Conservation (phyloP, 495 filamentous ascomycete species). For the Aspergillus avenaceus region DNA sequence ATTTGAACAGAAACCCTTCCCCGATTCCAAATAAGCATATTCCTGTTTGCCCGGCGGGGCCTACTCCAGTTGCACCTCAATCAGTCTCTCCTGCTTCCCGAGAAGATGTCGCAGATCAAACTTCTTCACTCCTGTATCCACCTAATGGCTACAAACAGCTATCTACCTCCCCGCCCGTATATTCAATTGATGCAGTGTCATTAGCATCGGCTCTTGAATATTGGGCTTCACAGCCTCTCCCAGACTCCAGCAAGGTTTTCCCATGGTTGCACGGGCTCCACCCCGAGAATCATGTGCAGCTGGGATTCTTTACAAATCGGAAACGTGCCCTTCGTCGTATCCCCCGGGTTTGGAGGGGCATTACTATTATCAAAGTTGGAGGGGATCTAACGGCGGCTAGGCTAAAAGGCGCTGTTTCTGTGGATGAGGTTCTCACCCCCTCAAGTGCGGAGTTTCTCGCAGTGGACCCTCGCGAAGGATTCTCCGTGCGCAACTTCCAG, state of each 20-base stretch:
- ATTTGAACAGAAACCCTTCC: slow-evolving; percentile 40
- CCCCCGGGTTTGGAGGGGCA: slow-evolving; percentile 74
- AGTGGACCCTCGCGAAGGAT: slow-evolving; percentile 78
- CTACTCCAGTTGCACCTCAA: slow-evolving; percentile 57
- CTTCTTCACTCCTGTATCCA: slow-evolving; percentile 69
- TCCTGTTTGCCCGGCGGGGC: slow-evolving; percentile 76
- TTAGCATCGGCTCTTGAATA: slow-evolving; percentile 72
- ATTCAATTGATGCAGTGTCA: slow-evolving; percentile 63
- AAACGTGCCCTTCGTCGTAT: slow-evolving; percentile 66
- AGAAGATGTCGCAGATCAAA: slow-evolving; percentile 43
- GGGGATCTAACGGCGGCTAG: slow-evolving; percentile 70
- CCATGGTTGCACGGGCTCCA: slow-evolving; percentile 99
- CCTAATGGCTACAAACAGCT: slow-evolving; percentile 59
- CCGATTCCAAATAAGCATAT: slow-evolving; percentile 89
- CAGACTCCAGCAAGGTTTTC: slow-evolving; percentile 79
- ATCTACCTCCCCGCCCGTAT: slow-evolving; percentile 58
- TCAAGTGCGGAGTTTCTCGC: slow-evolving; percentile 42
- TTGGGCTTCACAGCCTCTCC: slow-evolving; percentile 69
- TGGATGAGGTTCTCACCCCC: slow-evolving; percentile 67
- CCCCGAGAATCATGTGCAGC: slow-evolving; percentile 78
- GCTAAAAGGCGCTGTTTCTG: slow-evolving; percentile 79
- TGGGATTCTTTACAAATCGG: slow-evolving; percentile 80
- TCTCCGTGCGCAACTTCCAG: slow-evolving; percentile 89
- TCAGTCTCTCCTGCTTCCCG: slow-evolving; percentile 41
- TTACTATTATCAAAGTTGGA: slow-evolving; percentile 86